Evolutionary conservation across 2,329 filamentous ascomycete species (phyloP).

Genomic region (Cryphonectria nitschkei): DNA sequence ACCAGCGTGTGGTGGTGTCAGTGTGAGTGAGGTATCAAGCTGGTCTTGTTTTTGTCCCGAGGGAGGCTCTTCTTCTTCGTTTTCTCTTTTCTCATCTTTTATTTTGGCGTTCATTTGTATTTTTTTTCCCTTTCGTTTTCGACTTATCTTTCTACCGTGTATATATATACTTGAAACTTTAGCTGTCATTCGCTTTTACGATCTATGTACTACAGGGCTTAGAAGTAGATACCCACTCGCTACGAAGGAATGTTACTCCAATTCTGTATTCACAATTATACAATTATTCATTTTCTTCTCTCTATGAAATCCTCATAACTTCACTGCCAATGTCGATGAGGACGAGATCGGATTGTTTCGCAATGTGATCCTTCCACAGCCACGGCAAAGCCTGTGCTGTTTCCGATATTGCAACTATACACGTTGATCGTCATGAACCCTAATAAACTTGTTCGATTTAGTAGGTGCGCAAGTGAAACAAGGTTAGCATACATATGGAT

Average conservation of each 20-base stretch:
- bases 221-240: background rate
- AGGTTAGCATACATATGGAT: background rate
- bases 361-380: no score
- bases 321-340: background rate
- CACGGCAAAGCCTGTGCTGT: background rate
- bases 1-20: constrained; percentile 40
- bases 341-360: fast-evolving
- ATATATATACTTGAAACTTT: background rate
- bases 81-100: background rate
- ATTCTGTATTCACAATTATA: background rate
- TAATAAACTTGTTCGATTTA: no score
- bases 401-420: background rate
- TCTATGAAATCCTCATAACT: no score
- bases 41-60: background rate
- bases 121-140: background rate
- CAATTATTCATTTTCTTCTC: no score
- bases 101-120: background rate
- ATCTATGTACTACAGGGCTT: background rate
- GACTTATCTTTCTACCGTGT: background rate
- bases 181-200: background rate
- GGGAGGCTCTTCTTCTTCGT: background rate
- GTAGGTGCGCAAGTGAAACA: background rate
- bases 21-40: constrained; percentile 32
- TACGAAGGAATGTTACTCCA: background rate
- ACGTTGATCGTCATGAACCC: no score